Base-by-base conservation (phyloP, 768 basidiomycete species). In the Lactarius hengduanensis region DNA sequence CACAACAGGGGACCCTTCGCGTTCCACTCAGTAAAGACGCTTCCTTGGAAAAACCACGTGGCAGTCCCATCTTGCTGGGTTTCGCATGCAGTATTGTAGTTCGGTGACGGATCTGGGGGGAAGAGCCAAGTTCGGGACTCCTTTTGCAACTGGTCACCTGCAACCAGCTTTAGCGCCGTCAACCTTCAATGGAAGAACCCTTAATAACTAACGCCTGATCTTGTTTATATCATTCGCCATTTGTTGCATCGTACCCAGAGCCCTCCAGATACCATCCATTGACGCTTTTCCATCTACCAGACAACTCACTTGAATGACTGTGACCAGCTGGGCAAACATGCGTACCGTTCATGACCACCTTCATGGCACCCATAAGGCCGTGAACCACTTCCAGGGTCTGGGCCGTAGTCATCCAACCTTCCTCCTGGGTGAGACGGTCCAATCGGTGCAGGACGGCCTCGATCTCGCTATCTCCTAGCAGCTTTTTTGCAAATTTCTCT, bases 401-500 rank as follows among this genome's bases (percentile, higher is more conserved):
- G 13, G 28, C 41, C 3, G 28, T 13, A 18, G 43, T 13, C 41
- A 59, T 59, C 5, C 28, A 18, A 32, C 10, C 5, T 43, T 59
- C 59, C 26, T 59, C 59, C 30, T 11, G 26, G 0, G 59, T 59
- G 43, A 45, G 59, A 16, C 18, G 22, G 16, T 59, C 40, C 28
- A 59, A 32, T 6, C 41, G 18, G 13, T 11, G 16, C 20, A 59
- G 28, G 16, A 41, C 60, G 18, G 47, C 60, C n/a, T 61, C 45
- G 22, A 61, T n/a, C 26, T 60, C 59, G n/a, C 18, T 47, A 5
- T 45, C 30, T 47, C 59, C 59, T n/a, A 34, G 2, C 9, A 61
- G 47, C 34, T 34, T 53, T 1, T n/a, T 60, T 32, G 45, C 20
- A 45, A 47, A 32, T 32, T 61, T 34, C n/a, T 61, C 60, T 61